A percentile compares a stretch with the other conserved stretches of the same genome.
These are phyloP conservation scores for Macrophomina tecta DNA, from an alignment of 2,329 filamentous ascomycete genomes.

Conservation along the genomic window DNA sequence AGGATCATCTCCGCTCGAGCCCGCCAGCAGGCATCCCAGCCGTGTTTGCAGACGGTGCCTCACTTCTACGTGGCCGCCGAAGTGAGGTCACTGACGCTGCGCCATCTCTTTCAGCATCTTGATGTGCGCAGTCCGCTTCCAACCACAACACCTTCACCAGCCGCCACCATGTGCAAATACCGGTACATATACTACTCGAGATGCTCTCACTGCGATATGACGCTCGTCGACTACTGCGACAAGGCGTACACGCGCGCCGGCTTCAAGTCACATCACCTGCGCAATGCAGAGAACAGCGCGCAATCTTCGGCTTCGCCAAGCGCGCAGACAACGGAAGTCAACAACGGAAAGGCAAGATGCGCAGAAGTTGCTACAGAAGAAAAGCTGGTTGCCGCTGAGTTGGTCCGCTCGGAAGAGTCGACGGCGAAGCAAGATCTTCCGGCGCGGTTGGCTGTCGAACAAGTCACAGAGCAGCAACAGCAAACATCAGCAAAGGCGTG, in stretches of 20 bases:
- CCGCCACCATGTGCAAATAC: constrained; percentile 43
- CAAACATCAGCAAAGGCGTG: neutral
- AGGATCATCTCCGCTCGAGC: neutral
- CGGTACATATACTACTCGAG: constrained; percentile 41
- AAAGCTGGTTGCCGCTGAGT: neutral
- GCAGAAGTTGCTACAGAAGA: neutral
- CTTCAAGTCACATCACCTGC: neutral
- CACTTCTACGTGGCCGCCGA: neutral
- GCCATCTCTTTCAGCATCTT: neutral
- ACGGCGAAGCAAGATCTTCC: neutral
- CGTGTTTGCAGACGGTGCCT: neutral
- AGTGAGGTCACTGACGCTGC: neutral
- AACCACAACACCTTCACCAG: neutral
- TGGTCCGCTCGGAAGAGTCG: neutral
- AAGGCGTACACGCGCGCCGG: neutral
- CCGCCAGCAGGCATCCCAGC: neutral
- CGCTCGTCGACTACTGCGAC: constrained; percentile 41
- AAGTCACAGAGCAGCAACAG: neutral
- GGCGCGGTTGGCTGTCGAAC: neutral
- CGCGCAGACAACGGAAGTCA: too few species aligned
- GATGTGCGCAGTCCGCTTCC: neutral
- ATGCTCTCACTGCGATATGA: constrained; percentile 43
- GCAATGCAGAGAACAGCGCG: neutral
- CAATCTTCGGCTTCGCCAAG: neutral
- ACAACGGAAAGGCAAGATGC: neutral